phyloP scores from a whole-genome alignment of 176 grass and related monocot species.

The Cenchrus americanus region DNA sequence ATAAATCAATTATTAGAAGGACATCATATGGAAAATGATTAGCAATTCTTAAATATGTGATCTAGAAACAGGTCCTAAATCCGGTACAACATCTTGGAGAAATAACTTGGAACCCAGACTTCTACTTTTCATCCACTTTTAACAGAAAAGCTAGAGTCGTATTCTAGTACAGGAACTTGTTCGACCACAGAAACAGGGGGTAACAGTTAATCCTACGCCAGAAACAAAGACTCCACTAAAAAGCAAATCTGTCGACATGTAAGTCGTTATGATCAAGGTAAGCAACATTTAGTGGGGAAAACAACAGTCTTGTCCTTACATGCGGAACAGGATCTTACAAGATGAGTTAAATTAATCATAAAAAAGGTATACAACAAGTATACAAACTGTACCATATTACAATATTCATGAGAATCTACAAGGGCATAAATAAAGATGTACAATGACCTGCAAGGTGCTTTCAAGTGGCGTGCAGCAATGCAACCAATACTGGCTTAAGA shows the following conservation, averaged over 20 bases:
- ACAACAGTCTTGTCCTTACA: background rate
- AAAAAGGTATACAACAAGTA: background rate
- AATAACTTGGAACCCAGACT: background rate
- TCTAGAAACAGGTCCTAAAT: background rate
- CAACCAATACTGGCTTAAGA: slow-evolving; percentile 19
- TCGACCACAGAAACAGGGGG: background rate
- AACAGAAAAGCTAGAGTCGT: slow-evolving; percentile 1
- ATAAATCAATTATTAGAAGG: background rate
- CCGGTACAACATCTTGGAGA: slow-evolving; percentile 7
- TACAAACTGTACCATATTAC: slow-evolving; percentile 33
- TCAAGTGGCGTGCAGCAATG: slow-evolving; percentile 30
- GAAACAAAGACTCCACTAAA: slow-evolving; percentile 6
- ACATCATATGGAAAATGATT: background rate
- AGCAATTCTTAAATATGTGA: slow-evolving; percentile 10
- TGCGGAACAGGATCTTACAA: slow-evolving; percentile 31
- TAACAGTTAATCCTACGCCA: slow-evolving; percentile 9
- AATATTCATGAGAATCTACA: slow-evolving; percentile 48
- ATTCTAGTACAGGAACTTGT: slow-evolving; percentile 23
- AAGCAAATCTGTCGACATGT: background rate
- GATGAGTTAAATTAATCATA: slow-evolving; percentile 27
- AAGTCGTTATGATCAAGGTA: slow-evolving; percentile 2
- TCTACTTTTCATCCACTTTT: slow-evolving; percentile 9
- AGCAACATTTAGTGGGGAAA: slow-evolving; percentile 2
- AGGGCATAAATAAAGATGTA: slow-evolving; percentile 40
- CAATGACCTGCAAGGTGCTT: slow-evolving; percentile 39